Base-by-base conservation (phyloP, 2,329 filamentous ascomycete species). In the Epichloe glyceriae region DNA sequence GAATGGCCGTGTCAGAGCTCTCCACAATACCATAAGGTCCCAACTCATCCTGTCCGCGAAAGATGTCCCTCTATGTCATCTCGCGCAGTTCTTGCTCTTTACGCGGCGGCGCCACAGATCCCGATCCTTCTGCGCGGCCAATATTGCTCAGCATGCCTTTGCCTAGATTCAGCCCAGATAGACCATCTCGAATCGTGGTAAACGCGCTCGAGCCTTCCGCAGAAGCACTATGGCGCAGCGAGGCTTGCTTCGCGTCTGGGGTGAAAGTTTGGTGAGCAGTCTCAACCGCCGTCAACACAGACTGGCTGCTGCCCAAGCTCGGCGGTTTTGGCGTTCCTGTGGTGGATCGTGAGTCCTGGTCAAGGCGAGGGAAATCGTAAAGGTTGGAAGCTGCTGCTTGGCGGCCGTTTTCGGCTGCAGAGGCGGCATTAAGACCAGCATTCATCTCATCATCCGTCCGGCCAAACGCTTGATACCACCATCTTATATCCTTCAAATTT, bases 401-500 rank as follows among this genome's bases (percentile, higher is more conserved):
- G 1, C 68, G 60, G 38, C 68, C 64, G 20, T 62, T 70, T 52
- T 75, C 75, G 6, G 74, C 74, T 3, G 74, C 72, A 15, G 75
- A 74, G 3, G 74, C 75, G 6, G 73, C 70, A 58, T 80, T 74
- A 11, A 80, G 68, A 37, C 76, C 72, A 0, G 79, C 80, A 60
- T 98, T 98, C 91, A 98, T 97, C 64, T 98, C 93, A 50, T 85
- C 80, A 58, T 96, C 88, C 3, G 83, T 83, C 34, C 90, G 80
- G 45, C 88, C 88, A 67, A 96, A 98, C 1, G 85, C 70, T 60
- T 93, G 86, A 56, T 84, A 77, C 93, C 93, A 98, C 93, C 93
- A 98, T 53, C 88, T 79, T n/a, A 93, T 79, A 54, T 94, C 84
- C 12, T 79, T 78, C 1, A 85, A 71, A 3, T 78, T 75, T 0